Base-by-base conservation (phyloP, 2,329 filamentous ascomycete genomes). In the Thelonectria blattea region DNA sequence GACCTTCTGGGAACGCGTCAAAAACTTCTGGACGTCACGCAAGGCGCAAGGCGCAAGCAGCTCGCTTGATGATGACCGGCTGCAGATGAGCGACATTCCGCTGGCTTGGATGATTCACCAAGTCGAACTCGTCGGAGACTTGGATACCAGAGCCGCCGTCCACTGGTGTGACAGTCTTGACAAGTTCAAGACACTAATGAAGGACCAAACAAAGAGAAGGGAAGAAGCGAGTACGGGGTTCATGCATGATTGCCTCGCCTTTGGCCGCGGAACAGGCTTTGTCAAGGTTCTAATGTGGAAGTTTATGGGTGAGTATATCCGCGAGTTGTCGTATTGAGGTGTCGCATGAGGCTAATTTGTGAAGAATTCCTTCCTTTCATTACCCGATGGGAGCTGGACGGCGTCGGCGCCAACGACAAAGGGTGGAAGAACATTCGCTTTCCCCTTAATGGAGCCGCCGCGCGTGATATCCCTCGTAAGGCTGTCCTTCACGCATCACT, bases 71-170 rank as follows among this genome's bases (percentile, higher is more conserved):
- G 49, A 65, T 0, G 77, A 79, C 20, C 72, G 68, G 0, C 71
- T 79, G 41, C 79, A 80, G 68, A 73, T 84, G 71, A 83, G 81
- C 22, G 81, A 84, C 60, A 76, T 83, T 18, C 77, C 82, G 2
- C 72, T 84, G 1, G 77, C 77, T 9, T 84, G 82, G 82, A 84
- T 84, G 82, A 78, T 84, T 39, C 75, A 77, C 2, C 81, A 84
- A 63, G 71, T 83, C 4, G 74, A 79, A 66, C 71, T 75, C 3
- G 73, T 79, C 1, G 76, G 75, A 3, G 49, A 72, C 11, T 55
- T 58, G 17, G 72, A 79, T 7, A 55, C 67, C 0, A 34, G 52
- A 5, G 73, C 74, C 2, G 70, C 71, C 0, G 67, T 80, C 20
- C 72, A 76, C 46, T 80, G 77, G 76, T 72, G 69, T 5, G 58